Evolutionary conservation across 805 yeast species (phyloP), one percentile per base, ranked within the genome.

Genomic region (Vanderwaltozyma yarrowii): DNA sequence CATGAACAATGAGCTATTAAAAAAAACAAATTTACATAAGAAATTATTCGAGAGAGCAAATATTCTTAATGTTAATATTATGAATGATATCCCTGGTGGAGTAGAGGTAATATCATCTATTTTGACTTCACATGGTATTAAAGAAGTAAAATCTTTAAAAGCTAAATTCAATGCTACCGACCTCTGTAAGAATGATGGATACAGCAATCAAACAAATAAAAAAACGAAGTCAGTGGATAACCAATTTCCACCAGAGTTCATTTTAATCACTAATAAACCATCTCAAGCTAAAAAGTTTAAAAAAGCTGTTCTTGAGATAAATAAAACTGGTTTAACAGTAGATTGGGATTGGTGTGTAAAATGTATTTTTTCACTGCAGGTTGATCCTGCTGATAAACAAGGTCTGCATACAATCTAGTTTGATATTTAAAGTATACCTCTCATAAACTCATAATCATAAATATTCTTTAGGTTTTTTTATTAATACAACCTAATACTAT

Each of bases 191-290:
- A 35, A 35, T 35, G n/a, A 29, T 13, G 14, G 12, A 7, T 8
- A 10, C 11, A 16, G 11, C 3, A 5, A 16, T 2, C 24, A 8
- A 5, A 6, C 13, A 8, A 34, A 18, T 14, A 23, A 12, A 23
- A 21, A 4, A 20, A 13, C 17, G 24, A 35, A 29, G 5, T 9
- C 20, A 18, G 33, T 26, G 19, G 13, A 26, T 14, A 19, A 20
- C 11, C 9, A 25, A 5, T 72, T 88, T 10, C 87, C 96, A 0
- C 95, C 31, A 15, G 30, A 50, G 8, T 56, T 50, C 36, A 33
- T 57, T 10, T 37, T 57, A 7, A 43, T 57, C 10, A 56, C 51
- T 3, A 52, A 47, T 10, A 52, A 50, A 31, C 46, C 54, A 13
- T 39, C 60, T 3, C 58, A 54, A 41, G 54, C 48, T 9, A 52